Conservation (phyloP, 441 rosid genomes). For the Viola pubescens region DNA sequence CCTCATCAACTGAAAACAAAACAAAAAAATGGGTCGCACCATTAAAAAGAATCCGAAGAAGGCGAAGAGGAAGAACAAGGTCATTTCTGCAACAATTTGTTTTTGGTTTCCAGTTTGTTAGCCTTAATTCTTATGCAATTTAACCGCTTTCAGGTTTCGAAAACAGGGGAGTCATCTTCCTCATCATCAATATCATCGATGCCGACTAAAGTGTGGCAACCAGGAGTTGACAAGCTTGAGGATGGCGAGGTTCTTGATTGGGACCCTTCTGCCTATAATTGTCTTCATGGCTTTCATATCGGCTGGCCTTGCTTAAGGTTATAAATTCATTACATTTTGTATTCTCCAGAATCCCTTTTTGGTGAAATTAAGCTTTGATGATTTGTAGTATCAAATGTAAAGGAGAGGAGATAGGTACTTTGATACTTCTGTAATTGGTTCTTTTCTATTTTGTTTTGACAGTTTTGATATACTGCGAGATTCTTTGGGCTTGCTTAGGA, state of each 20-base stretch:
- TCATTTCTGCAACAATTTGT: neutral
- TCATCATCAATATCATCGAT: slow-evolving; percentile 47
- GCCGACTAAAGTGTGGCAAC: slow-evolving; percentile 91
- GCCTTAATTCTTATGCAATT: neutral
- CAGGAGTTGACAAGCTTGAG: slow-evolving; percentile 91
- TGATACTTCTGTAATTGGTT: neutral
- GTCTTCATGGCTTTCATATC: slow-evolving; percentile 80
- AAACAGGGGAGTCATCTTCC: slow-evolving; percentile 50
- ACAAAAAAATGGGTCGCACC: slow-evolving; percentile 49
- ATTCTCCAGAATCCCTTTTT: neutral
- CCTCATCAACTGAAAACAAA: neutral
- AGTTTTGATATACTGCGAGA: slow-evolving; percentile 85
- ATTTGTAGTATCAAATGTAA: neutral
- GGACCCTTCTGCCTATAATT: slow-evolving; percentile 82
- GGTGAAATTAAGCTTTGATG: neutral
- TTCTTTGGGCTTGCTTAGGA: slow-evolving; percentile 74
- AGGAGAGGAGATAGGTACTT: neutral
- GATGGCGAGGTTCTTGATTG: slow-evolving; percentile 97
- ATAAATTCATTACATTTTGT: neutral
- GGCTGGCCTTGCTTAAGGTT: slow-evolving; percentile 98
- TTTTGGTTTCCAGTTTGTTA: neutral
- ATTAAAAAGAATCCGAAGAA: slow-evolving; percentile 53
- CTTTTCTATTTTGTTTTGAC: slow-evolving; percentile 16
- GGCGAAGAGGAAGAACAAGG: slow-evolving; percentile 65
- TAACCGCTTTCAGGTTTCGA: slow-evolving; percentile 30